These are phyloP conservation scores for Calonectria multiphialidica DNA, from an alignment of 2,329 filamentous ascomycete species.

Conservation along the genomic window DNA sequence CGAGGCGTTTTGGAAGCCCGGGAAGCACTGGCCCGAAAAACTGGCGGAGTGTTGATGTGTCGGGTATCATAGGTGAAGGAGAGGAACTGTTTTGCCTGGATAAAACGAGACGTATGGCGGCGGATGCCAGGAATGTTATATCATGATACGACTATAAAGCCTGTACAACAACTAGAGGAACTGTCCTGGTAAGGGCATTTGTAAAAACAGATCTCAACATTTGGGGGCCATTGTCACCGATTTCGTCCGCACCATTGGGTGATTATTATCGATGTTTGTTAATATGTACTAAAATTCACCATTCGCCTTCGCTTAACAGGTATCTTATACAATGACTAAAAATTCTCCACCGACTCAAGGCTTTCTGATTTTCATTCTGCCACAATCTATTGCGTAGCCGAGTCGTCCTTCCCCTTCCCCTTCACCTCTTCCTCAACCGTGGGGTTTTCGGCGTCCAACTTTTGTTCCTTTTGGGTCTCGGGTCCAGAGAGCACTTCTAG, in stretches of 20 bases:
- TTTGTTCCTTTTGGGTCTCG: slow-evolving; percentile 22
- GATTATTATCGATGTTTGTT: slow-evolving; percentile 26
- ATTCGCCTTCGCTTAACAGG: slow-evolving; percentile 49
- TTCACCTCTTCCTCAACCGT: slow-evolving; percentile 22
- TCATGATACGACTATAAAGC: slow-evolving; percentile 38
- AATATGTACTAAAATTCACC: slow-evolving; percentile 42
- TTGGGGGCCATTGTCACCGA: slow-evolving; percentile 25
- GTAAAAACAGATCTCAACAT: slow-evolving; percentile 40
- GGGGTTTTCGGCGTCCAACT: slow-evolving; percentile 11
- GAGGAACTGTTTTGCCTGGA: background rate
- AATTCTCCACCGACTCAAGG: slow-evolving; percentile 31
- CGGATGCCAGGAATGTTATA: slow-evolving; percentile 22
- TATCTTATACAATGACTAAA: slow-evolving; percentile 46
- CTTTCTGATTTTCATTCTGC: slow-evolving; percentile 31
- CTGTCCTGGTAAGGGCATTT: slow-evolving; percentile 34
- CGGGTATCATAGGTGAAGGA: slow-evolving; percentile 63
- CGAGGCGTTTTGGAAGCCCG: slow-evolving; percentile 83
- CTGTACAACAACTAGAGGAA: slow-evolving; percentile 45
- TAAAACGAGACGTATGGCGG: slow-evolving; percentile 5
- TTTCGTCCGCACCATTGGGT: slow-evolving; percentile 14
- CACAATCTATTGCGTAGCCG: slow-evolving; percentile 31
- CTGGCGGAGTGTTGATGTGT: slow-evolving; percentile 85
- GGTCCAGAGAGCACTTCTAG: slow-evolving; percentile 12
- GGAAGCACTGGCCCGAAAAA: slow-evolving; percentile 83
- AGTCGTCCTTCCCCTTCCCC: slow-evolving; percentile 26